Base-by-base conservation (phyloP, 2,329 filamentous ascomycete genomes). In the Colletotrichum noveboracense region DNA sequence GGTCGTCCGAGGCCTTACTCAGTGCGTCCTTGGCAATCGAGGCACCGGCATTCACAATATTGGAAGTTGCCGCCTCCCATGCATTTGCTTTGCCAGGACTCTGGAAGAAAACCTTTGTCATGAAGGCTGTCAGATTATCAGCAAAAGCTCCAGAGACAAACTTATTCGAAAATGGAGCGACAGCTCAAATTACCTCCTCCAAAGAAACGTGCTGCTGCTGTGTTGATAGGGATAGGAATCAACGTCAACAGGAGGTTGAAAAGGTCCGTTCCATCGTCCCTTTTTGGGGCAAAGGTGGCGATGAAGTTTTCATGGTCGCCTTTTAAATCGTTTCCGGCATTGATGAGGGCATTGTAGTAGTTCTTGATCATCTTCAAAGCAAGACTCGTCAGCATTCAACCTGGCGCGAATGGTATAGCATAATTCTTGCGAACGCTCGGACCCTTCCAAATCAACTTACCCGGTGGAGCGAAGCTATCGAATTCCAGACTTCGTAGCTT, bases 401-500 rank as follows among this genome's bases (percentile, higher is more conserved):
- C 4, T 12, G 0, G 48, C 24, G 2, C 48, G 13, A 24, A 55
- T 4, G n/a, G 48, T 5, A 21, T 7, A 55, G 48, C 48, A 21
- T 60, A 16, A 0, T 28, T 16, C 56, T 26, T 13, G 16, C 60
- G 28, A 38, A 38, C 0, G 34, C 34, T 36, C 14, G 34, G 7
- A 16, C 34, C 4, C 34, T 38, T 16, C 34, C 0, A 38, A 38
- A 38, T 38, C 14, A 38, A 48, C 66, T 32, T 48, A 61, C 55
- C n/a, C 16, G 28, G 24, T 70, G 66, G 7, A 70, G 32, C 24
- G 38, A 21, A 21, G 56, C 24, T 7, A 70, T 18, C 30, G 30
- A 28, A 6, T 70, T 70, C 66, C 55, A 70, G 16, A 70, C 28
- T 26, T 70, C 66, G 34, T 60, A 70, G 5, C 55, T 43, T 34